Evolutionary conservation across 352 stramenopile species (phyloP), one percentile per base, ranked within the genome.

Genomic region (Pythium brassicae): DNA sequence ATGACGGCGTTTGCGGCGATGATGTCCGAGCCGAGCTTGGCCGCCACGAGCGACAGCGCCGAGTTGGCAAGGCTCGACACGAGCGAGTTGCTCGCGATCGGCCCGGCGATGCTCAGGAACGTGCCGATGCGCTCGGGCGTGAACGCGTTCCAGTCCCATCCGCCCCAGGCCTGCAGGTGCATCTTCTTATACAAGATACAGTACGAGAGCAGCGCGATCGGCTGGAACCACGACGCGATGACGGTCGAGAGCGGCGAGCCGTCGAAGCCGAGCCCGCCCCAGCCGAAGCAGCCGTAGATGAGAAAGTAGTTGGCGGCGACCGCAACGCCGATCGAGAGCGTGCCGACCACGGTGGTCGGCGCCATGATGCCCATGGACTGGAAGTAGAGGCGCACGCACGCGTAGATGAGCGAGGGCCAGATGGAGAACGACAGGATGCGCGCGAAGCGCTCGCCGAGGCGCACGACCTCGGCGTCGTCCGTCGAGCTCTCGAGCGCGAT

Each of bases 231-330:
- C 26, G 74, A 83, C 23, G 83, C 79, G n/a, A 90, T 50, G 14
- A 90, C 83, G 0, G 83, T 92, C 19, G 83, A 82, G 11, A 89
- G 69, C 32, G 83, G 79, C n/a, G 83, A 89, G n/a, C 83, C 83
- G 29, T 87, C 52, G 45, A 89, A 93, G n/a, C 83, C 80, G 26
- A 93, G 55, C 0, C 83, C 80, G 0, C 42, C 12, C 71, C 69
- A 87, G 12, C 65, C 57, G 11, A 66, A 75, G 37, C 80, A 57
- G 23, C 79, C 79, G 55, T 90, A 84, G 50, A 93, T 89, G 62
- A 89, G 75, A 5, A 89, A 40, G 52, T 83, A 89, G 56, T 93
- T 93, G 46, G 68, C 75, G 0, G 61, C 63, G 20, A 74, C 69
- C 1, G 77, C 75, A 43, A 89, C 63, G 34, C 68, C 69, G 49